Conservation (phyloP, 2,329 filamentous ascomycete species). For the Aspergillus candidus region DNA sequence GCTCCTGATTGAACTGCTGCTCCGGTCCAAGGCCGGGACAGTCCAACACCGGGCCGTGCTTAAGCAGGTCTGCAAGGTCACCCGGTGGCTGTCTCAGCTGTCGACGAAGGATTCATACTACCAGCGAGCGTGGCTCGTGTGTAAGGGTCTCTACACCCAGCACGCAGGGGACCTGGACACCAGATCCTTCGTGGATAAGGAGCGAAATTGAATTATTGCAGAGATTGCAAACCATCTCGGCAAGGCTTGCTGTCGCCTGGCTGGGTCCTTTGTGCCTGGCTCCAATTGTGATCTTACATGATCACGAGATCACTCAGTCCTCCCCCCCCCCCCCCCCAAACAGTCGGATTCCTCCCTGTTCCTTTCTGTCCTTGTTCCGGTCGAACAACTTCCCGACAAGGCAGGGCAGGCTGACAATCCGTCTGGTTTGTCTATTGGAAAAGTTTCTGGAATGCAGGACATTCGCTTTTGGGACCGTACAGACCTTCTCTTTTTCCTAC, state of each 20-base stretch:
- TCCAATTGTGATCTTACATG: too few relatives aligned
- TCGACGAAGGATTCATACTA: constrained; percentile 30
- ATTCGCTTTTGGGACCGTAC: too few relatives aligned
- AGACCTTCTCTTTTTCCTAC: too few relatives aligned
- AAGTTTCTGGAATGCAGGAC: too few relatives aligned
- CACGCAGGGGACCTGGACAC: constrained; percentile 13
- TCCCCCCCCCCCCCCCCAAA: too few relatives aligned
- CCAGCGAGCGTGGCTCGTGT: constrained; percentile 29
- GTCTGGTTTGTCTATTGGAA: too few relatives aligned
- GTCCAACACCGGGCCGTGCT: constrained; percentile 22
- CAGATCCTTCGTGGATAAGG: neutral
- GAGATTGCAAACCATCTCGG: neutral
- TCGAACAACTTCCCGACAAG: too few relatives aligned
- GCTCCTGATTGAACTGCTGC: constrained; percentile 32
- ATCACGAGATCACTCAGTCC: too few relatives aligned
- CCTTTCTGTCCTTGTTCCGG: too few relatives aligned
- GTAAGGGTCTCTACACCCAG: constrained; percentile 20
- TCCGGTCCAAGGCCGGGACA: constrained; percentile 26
- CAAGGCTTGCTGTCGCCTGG: neutral
- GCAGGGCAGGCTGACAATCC: too few relatives aligned
- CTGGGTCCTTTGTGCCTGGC: neutral
- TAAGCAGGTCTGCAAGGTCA: constrained; percentile 28
- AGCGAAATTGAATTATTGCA: constrained; percentile 1
- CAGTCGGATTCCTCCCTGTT: too few relatives aligned
- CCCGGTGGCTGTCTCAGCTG: constrained; percentile 33